phyloP scores from a whole-genome alignment of 345 rosid species.

The Citrus maxima region DNA sequence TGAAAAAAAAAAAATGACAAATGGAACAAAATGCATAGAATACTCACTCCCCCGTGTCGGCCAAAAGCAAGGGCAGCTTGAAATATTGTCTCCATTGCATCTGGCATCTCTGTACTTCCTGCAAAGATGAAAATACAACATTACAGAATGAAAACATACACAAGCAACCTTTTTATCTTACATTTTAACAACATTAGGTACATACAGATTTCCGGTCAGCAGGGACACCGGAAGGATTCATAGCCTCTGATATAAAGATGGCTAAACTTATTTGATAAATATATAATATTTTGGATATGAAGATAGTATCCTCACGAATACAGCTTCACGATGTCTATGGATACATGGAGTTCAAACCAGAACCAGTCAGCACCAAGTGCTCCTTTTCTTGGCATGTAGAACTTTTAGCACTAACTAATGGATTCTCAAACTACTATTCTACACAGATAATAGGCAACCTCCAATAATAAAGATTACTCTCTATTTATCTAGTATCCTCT shows the following conservation, averaged over 20 bases:
- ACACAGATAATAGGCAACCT: background rate
- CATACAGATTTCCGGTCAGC: background rate
- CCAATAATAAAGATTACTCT: background rate
- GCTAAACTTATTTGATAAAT: background rate
- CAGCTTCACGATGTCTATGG: background rate
- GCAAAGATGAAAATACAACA: conserved; percentile 21
- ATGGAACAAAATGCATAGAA: conserved; percentile 2
- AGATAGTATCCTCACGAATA: background rate
- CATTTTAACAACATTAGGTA: background rate
- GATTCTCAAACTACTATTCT: background rate
- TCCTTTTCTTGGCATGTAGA: background rate
- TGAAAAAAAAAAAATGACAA: background rate
- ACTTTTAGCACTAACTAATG: background rate
- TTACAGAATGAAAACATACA: background rate
- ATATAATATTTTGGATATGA: background rate
- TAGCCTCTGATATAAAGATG: background rate
- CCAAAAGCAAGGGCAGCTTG: conserved; percentile 88
- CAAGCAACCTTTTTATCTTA: background rate
- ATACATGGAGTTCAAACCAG: background rate
- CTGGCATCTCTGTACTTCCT: conserved; percentile 84
- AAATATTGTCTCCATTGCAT: conserved; percentile 93
- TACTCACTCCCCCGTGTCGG: conserved; percentile 74
- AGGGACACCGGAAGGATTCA: background rate
- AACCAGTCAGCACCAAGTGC: background rate
- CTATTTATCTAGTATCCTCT: background rate